Conservation (phyloP, 495 filamentous ascomycete genomes). For the Penicillium dipodomyicola region DNA sequence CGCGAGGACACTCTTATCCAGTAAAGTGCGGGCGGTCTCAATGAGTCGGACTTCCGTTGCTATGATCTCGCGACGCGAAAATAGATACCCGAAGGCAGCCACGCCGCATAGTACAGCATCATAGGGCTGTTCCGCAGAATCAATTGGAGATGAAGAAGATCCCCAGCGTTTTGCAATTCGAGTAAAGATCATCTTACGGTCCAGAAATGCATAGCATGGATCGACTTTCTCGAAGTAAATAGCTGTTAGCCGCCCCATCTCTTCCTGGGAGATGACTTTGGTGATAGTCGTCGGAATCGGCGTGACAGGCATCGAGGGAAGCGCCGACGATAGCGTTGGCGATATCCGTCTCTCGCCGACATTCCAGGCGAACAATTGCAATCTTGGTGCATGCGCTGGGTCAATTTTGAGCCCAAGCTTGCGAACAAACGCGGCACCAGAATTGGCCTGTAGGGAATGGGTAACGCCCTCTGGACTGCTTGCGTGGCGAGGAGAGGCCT, state of each 20-base stretch:
- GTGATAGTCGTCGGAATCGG: slow-evolving; percentile 27
- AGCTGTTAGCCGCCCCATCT: slow-evolving; percentile 39
- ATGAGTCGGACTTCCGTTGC: slow-evolving; percentile 37
- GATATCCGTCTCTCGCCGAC: slow-evolving; percentile 40
- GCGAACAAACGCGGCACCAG: slow-evolving; percentile 54
- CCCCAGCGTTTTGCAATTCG: slow-evolving; percentile 42
- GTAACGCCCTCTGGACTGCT: slow-evolving; percentile 4
- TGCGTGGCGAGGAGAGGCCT: slow-evolving; percentile 7
- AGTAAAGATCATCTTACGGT: slow-evolving; percentile 33
- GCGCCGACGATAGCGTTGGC: slow-evolving; percentile 11
- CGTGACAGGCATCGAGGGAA: slow-evolving; percentile 8
- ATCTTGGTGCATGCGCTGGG: slow-evolving; percentile 46
- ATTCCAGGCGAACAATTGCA: slow-evolving; percentile 60
- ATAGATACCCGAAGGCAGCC: slow-evolving; percentile 48
- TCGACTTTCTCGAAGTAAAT: slow-evolving; percentile 53
- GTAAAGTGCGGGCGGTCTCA: slow-evolving; percentile 41
- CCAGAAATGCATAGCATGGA: slow-evolving; percentile 51
- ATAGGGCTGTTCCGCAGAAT: slow-evolving; percentile 31
- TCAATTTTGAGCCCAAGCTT: slow-evolving; percentile 53
- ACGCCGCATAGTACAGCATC: slow-evolving; percentile 50
- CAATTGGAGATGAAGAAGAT: slow-evolving; percentile 10
- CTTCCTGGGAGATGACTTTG: slow-evolving; percentile 40
- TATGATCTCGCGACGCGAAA: slow-evolving; percentile 37
- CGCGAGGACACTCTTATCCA: slow-evolving; percentile 40
- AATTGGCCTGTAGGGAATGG: slow-evolving; percentile 49